Percentiles rank a stretch among this genome's conserved stretches.
Conservation (phyloP, 2,329 filamentous ascomycete species). For the Juglanconis oblonga region DNA sequence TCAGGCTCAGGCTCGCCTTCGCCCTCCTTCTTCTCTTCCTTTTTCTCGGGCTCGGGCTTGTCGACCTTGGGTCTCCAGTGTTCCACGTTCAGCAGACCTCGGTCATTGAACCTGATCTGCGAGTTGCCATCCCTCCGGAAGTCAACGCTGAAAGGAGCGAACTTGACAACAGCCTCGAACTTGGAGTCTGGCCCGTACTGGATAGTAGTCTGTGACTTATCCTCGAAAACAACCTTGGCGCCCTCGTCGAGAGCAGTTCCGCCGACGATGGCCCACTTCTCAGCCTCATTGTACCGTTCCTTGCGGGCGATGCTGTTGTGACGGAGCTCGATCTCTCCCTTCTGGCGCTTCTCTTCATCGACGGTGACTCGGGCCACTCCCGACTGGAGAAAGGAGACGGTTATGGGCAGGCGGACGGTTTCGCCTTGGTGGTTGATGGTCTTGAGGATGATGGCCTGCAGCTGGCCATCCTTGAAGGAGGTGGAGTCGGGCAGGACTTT, state of each 20-base stretch:
- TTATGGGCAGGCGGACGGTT: slow-evolving; percentile 76
- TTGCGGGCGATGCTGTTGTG: slow-evolving; percentile 83
- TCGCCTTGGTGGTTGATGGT: slow-evolving; percentile 63
- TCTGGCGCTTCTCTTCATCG: slow-evolving; percentile 87
- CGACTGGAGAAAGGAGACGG: slow-evolving; percentile 83
- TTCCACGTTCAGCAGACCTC: slow-evolving; percentile 88
- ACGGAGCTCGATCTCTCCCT: slow-evolving; percentile 83
- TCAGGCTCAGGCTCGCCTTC: slow-evolving; percentile 41
- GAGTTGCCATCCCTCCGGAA: slow-evolving; percentile 80
- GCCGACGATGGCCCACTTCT: slow-evolving; percentile 82
- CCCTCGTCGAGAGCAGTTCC: slow-evolving; percentile 70
- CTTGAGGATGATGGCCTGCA: slow-evolving; percentile 81
- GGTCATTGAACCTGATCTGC: slow-evolving; percentile 85
- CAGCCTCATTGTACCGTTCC: slow-evolving; percentile 90
- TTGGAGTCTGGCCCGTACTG: slow-evolving; percentile 73
- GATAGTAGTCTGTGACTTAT: slow-evolving; percentile 68
- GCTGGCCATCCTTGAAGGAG: slow-evolving; percentile 73
- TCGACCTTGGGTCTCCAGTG: slow-evolving; percentile 92
- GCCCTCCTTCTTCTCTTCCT: slow-evolving; percentile 43
- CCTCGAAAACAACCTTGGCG: slow-evolving; percentile 65
- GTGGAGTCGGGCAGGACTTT: slow-evolving; percentile 68
- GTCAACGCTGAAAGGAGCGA: slow-evolving; percentile 79
- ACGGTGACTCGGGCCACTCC: slow-evolving; percentile 83
- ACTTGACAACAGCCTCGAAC: slow-evolving; percentile 80
- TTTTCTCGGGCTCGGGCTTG: slow-evolving; percentile 46